Percentiles rank a stretch among this genome's conserved stretches.
Conservation (phyloP, 129 eudicot species). For the Logfia minima region DNA sequence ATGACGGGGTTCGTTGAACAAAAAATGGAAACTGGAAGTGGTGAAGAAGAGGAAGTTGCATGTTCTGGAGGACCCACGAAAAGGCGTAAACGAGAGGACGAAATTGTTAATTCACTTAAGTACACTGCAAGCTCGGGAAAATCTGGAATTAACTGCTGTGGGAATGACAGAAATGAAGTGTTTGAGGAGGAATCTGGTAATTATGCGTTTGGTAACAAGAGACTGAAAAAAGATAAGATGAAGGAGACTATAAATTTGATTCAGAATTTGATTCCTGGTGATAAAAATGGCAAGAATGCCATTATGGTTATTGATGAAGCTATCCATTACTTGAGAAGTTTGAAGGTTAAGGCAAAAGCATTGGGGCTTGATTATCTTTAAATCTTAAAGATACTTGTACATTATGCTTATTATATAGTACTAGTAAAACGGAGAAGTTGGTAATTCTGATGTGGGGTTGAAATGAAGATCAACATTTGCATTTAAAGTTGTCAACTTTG, state of each 20-base stretch:
- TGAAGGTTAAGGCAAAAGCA: slow-evolving; percentile 69
- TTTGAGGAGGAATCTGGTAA: slow-evolving; percentile 32
- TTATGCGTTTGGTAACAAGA: slow-evolving; percentile 31
- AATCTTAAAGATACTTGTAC: slow-evolving; percentile 6
- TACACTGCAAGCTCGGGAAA: slow-evolving; percentile 50
- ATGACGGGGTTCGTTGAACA: slow-evolving; percentile 37
- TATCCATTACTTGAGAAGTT: slow-evolving; percentile 54
- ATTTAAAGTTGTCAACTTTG: slow-evolving; percentile 11
- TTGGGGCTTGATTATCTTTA: slow-evolving; percentile 56
- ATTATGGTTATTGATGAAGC: slow-evolving; percentile 80
- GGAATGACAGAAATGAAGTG: slow-evolving; percentile 40
- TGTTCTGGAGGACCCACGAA: slow-evolving; percentile 55
- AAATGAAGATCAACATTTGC: slow-evolving; percentile 18
- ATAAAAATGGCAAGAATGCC: slow-evolving; percentile 56
- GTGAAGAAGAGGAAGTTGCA: slow-evolving; percentile 60
- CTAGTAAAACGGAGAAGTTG: neutral
- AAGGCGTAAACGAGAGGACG: slow-evolving; percentile 42
- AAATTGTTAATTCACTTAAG: slow-evolving; percentile 31
- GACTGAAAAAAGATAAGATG: slow-evolving; percentile 54
- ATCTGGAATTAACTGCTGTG: slow-evolving; percentile 32
- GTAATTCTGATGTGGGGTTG: slow-evolving; percentile 21
- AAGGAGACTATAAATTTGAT: slow-evolving; percentile 58
- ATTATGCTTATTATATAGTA: slow-evolving; percentile 2
- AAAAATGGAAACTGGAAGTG: slow-evolving; percentile 37
- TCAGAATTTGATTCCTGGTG: slow-evolving; percentile 68